A percentile compares a stretch with the other conserved stretches of the same genome.
These are phyloP conservation scores for Cyamopsis tetragonoloba DNA, from an alignment of 306 rosid species.

Conservation along the genomic window DNA sequence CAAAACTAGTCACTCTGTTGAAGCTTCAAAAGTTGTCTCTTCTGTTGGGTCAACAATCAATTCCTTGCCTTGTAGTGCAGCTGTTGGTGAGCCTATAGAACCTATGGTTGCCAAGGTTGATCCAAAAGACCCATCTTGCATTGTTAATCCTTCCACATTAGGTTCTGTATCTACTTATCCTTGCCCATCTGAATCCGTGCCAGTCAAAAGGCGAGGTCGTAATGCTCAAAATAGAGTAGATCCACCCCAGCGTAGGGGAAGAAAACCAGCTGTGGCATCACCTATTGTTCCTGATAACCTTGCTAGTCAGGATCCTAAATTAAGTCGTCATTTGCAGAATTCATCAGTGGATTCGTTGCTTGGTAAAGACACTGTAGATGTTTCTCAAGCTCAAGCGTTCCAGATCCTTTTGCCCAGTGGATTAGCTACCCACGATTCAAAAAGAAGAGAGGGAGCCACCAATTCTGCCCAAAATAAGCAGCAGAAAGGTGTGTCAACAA, in stretches of 20 bases:
- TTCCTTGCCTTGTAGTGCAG: slow-evolving; percentile 35
- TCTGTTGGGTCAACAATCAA: slow-evolving; percentile 39
- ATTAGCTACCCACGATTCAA: slow-evolving; percentile 49
- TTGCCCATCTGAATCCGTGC: slow-evolving; percentile 44
- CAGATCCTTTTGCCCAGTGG: slow-evolving; percentile 50
- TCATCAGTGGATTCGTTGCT: slow-evolving; percentile 40
- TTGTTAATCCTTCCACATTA: slow-evolving; percentile 34
- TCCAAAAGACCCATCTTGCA: too few species aligned
- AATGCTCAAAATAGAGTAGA: slow-evolving; percentile 64
- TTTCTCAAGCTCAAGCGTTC: slow-evolving; percentile 43
- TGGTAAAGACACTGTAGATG: slow-evolving; percentile 42
- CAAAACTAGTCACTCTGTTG: slow-evolving; percentile 31
- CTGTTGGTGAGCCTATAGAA: slow-evolving; percentile 24
- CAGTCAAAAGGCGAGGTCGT: slow-evolving; percentile 74
- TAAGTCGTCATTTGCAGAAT: slow-evolving; percentile 41
- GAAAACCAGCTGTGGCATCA: slow-evolving; percentile 39
- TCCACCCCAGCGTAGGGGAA: slow-evolving; percentile 82
- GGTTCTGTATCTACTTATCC: slow-evolving; percentile 43
- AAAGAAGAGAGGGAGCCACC: slow-evolving; percentile 61
- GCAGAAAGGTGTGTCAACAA: slow-evolving; percentile 37
- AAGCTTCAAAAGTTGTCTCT: slow-evolving; percentile 33
- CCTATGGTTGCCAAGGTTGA: slow-evolving; percentile 35
- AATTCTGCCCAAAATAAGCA: slow-evolving; percentile 57
- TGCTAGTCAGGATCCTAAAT: slow-evolving; percentile 50
- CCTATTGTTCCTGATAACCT: slow-evolving; percentile 39